Base-by-base conservation (phyloP, 2,329 filamentous ascomycete species). In the Pseudocercospora macadamiae region DNA sequence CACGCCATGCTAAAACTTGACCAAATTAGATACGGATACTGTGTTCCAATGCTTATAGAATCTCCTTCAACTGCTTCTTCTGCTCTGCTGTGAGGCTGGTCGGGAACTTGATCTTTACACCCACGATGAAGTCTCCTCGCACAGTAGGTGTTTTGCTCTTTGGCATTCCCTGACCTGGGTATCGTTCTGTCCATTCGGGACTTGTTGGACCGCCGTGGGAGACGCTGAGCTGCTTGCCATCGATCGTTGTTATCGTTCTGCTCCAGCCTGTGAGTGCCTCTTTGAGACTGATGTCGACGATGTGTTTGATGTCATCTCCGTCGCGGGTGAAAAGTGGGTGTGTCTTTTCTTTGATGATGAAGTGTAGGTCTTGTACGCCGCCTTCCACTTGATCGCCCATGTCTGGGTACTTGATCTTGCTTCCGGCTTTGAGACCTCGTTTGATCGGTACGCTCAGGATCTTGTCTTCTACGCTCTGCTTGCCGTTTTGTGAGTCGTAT, bases 341-440 rank as follows among this genome's bases (percentile, higher is more conserved):
- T 32, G 87, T 82, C 88, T 96, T 96, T 90, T 97, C 93, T 76
- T 92, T 89, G 19, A 99, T 85, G 59, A 99, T 89, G 70, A 99
- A 96, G 74, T 97, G 93, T 53, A 99, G 77, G 76, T 99, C 95
- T 75, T 99, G 95, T 59, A 92, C 90, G 12, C 93, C 93, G 39
- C 95, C 95, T 72, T 97, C 95, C 62, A 96, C 92, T 74, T 97
- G 93, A 75, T 99, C 95, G 9, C 95, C 95, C n/a, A 99, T 93
- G 39, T 93, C 92, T 71, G 90, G 90, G 73, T 96, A 99, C 78
- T 97, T 97, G 77, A 99, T 96, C 82, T 97, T 99, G 71, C 91
- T 96, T 26, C 95, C 95, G 68, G 96, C 93, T 79, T 97, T 97
- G 76, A 97, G 79, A 59, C 95, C 95, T 4, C 91, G 88, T 79